These are phyloP conservation scores for Phanerochaete sordida DNA, from an alignment of 768 basidiomycete species.

Conservation along the genomic window DNA sequence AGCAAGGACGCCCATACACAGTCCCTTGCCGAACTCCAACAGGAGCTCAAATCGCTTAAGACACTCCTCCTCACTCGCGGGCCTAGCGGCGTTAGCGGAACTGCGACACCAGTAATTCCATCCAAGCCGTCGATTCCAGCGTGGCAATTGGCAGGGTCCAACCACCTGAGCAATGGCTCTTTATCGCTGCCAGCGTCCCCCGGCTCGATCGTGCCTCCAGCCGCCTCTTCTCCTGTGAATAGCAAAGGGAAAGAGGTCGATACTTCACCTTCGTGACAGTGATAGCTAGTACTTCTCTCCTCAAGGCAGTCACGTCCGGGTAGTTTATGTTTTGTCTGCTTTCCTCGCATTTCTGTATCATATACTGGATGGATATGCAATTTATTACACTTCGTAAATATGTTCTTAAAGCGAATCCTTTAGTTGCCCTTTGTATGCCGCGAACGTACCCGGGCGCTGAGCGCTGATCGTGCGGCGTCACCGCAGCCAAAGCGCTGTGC, in stretches of 20 bases:
- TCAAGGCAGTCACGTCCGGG: too few relatives aligned
- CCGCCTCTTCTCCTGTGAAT: slow-evolving; percentile 21
- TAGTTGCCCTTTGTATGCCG: too few relatives aligned
- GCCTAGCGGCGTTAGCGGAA: slow-evolving; percentile 44
- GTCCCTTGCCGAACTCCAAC: slow-evolving; percentile 83
- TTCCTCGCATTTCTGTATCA: not conserved
- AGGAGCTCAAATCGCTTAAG: slow-evolving; percentile 93
- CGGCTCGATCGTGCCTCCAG: slow-evolving; percentile 15
- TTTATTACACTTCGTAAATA: not conserved
- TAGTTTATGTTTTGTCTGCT: too few relatives aligned
- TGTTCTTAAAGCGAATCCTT: too few relatives aligned
- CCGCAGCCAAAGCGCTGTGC: not conserved
- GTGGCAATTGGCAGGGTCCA: slow-evolving; percentile 73
- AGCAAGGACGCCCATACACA: slow-evolving; percentile 82
- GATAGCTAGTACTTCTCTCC: too few relatives aligned
- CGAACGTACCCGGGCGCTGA: not conserved
- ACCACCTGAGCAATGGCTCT: not conserved
- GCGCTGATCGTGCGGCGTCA: not conserved
- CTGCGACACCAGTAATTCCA: slow-evolving; percentile 44
- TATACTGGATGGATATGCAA: not conserved
- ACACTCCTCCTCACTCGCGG: slow-evolving; percentile 79
- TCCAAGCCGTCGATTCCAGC: slow-evolving; percentile 78
- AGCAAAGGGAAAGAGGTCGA: slow-evolving; percentile 63
- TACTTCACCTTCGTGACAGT: not conserved
- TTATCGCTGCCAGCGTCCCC: slow-evolving; percentile 8